A percentile compares a stretch with the other conserved stretches of the same genome.
These are phyloP conservation scores for Colletotrichum sp. DNA, from an alignment of 2,329 filamentous ascomycete genomes.

Conservation along the genomic window DNA sequence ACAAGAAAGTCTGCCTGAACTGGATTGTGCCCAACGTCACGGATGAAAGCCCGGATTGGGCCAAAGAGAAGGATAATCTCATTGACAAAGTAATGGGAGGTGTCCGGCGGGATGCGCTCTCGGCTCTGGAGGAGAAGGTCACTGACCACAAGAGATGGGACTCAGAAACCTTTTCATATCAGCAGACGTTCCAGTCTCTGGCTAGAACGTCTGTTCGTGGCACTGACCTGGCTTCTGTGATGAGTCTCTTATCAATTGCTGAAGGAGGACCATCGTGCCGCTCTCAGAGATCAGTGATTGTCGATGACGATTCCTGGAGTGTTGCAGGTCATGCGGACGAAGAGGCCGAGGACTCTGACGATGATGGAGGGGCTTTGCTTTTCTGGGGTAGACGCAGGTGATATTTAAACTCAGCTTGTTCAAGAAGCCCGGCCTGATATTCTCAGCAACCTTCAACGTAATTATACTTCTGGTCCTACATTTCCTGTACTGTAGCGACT, in stretches of 20 bases:
- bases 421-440: too few species aligned
- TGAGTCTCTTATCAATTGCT: background rate
- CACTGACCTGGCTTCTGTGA: background rate
- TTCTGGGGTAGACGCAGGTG: background rate
- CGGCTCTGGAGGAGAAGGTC: background rate
- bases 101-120: background rate
- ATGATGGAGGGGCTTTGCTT: background rate
- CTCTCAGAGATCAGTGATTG: background rate
- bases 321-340: background rate
- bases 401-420: background rate
- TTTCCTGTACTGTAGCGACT: too few species aligned
- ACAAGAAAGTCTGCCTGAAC: constrained; percentile 21
- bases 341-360: background rate
- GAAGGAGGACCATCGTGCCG: background rate
- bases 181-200: background rate
- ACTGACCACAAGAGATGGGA: constrained; percentile 3
- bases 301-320: background rate
- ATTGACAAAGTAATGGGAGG: background rate
- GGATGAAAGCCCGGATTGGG: background rate
- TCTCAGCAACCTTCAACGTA: too few species aligned
- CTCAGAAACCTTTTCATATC: background rate
- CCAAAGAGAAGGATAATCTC: background rate
- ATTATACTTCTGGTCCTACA: too few species aligned
- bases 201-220: background rate
- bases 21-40: constrained; percentile 19